Conservation (phyloP, 768 basidiomycete species). For the Phylloporus scabripes region DNA sequence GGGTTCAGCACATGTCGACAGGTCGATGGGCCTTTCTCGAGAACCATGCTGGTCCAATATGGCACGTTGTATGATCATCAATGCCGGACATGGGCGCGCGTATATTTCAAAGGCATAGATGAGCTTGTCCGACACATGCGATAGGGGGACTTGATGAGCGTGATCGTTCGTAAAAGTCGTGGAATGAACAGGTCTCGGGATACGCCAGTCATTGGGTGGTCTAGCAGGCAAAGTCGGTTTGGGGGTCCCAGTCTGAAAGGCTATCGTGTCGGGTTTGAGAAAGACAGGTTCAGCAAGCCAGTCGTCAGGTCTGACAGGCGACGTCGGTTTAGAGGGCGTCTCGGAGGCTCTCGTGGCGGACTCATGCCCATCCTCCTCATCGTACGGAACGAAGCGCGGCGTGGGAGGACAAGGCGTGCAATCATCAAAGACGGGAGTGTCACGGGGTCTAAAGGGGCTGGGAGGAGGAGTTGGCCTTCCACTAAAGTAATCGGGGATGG, state of each 20-base stretch:
- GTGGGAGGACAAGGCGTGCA: slow-evolving; percentile 14
- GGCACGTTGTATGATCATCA: slow-evolving; percentile 11
- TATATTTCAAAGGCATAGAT: neutral
- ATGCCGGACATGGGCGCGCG: slow-evolving; percentile 12
- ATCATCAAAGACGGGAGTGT: neutral
- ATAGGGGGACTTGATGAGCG: neutral
- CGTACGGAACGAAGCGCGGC: slow-evolving; percentile 1
- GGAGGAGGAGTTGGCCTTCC: slow-evolving; percentile 5
- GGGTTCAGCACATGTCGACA: neutral
- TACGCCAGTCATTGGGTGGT: neutral
- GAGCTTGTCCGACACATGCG: neutral
- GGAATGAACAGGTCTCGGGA: neutral
- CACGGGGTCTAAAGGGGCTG: neutral
- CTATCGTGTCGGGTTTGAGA: neutral
- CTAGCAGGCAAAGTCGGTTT: neutral
- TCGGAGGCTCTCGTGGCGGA: neutral
- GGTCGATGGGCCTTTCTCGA: neutral
- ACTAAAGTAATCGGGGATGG: neutral
- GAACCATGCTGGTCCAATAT: neutral
- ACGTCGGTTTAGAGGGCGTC: neutral
- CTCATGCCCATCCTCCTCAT: neutral
- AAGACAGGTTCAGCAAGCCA: neutral
- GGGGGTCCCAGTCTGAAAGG: neutral
- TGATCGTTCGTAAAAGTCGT: neutral
- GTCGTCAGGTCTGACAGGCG: neutral